These are phyloP conservation scores for Ogataea chonburiensis DNA, from an alignment of 805 yeast genomes.

Conservation along the genomic window DNA sequence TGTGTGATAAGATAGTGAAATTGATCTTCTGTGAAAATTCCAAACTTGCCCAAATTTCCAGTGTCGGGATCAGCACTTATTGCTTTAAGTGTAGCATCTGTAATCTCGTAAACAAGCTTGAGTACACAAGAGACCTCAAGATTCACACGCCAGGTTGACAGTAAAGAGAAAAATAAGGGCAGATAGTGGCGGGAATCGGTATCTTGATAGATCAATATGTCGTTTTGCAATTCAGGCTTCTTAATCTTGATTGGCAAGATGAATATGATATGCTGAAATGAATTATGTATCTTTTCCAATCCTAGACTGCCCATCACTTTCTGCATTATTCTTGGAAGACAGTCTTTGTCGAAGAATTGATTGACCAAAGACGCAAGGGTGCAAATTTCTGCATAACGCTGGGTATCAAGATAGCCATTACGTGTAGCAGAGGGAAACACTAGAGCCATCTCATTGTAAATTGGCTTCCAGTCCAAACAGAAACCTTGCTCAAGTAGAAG, in stretches of 20 bases:
- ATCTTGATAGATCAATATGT: constrained; percentile 20
- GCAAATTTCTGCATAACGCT: constrained; percentile 48
- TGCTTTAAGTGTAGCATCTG: constrained; percentile 45
- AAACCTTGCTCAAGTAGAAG: constrained; percentile 43
- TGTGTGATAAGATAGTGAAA: constrained; percentile 58
- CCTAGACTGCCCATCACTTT: constrained; percentile 52
- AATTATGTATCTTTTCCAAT: constrained; percentile 49
- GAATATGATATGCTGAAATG: constrained; percentile 52
- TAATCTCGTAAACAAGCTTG: constrained; percentile 60
- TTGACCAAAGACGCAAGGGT: constrained; percentile 55
- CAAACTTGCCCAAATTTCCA: constrained; percentile 48
- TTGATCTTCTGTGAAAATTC: constrained; percentile 65
- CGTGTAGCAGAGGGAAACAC: constrained; percentile 36
- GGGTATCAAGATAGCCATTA: constrained; percentile 48
- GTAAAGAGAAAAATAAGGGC: constrained; percentile 67
- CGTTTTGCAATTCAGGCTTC: constrained; percentile 22
- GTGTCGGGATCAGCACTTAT: constrained; percentile 33
- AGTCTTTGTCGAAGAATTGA: constrained; percentile 48
- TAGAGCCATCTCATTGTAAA: constrained; percentile 36
- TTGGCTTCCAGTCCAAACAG: constrained; percentile 49
- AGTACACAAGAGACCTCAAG: constrained; percentile 61
- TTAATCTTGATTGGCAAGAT: constrained; percentile 49
- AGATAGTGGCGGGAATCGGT: constrained; percentile 46
- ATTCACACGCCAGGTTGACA: constrained; percentile 55
- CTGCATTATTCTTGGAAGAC: constrained; percentile 51